phyloP scores from a whole-genome alignment of 139 green algal genomes.

The Chlorella vulgaris region DNA sequence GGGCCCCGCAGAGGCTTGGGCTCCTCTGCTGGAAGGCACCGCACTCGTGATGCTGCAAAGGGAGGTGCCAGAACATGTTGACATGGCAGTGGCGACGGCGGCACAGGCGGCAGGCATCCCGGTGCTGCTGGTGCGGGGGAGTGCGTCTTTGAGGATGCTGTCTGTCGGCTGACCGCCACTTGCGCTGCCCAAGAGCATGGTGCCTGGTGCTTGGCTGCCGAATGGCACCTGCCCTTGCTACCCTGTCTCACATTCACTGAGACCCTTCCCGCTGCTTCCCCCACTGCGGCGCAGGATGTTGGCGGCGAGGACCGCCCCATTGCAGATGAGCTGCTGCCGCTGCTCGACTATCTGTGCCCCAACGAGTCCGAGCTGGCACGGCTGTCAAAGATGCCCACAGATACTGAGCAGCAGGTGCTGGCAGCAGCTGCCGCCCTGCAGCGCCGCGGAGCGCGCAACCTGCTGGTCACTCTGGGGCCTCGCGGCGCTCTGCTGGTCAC shows the following conservation, averaged over 20 bases:
- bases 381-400: conserved; percentile 44
- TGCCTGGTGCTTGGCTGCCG: too few species aligned
- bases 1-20: neutral
- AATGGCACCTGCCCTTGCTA: too few species aligned
- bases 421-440: conserved; percentile 46
- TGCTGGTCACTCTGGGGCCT: conserved; percentile 68
- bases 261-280: too few species aligned
- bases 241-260: too few species aligned
- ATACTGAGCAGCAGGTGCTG: conserved; percentile 50
- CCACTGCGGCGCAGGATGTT: conserved; percentile 55
- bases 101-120: conserved; percentile 52
- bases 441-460: conserved; percentile 37
- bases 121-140: conserved; percentile 40
- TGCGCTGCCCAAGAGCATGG: too few species aligned
- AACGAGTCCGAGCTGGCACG: conserved; percentile 71
- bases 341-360: conserved; percentile 55
- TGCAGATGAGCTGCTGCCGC: conserved; percentile 37
- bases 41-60: conserved; percentile 73
- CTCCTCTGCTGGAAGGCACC: conserved; percentile 21
- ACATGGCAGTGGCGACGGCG: conserved; percentile 55
- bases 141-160: neutral
- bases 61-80: conserved; percentile 78
- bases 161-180: too few species aligned
- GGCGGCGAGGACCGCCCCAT: conserved; percentile 62
- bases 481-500: conserved; percentile 60